A percentile compares a stretch with the other conserved stretches of the same genome.
Conservation (phyloP, 345 rosid genomes). For the Lepidium sativum region DNA sequence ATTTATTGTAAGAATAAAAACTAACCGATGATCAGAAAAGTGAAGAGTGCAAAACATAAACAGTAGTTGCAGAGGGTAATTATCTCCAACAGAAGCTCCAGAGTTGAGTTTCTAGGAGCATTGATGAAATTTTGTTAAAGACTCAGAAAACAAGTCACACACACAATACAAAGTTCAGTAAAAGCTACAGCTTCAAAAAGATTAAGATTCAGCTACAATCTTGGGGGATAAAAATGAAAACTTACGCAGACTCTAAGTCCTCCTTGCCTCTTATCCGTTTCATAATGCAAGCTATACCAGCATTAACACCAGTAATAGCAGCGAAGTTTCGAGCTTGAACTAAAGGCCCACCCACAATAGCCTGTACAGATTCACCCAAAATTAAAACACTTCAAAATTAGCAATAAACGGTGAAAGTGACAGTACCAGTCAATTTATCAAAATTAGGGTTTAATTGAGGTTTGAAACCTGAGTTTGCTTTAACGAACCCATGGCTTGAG, state of each 20-base stretch:
- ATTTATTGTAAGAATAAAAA: too few species aligned
- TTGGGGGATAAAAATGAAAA: neutral
- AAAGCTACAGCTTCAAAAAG: neutral
- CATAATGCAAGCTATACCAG: slow-evolving; percentile 80
- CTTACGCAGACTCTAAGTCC: slow-evolving; percentile 83
- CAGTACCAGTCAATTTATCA: neutral
- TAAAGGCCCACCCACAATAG: slow-evolving; percentile 79
- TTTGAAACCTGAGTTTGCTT: slow-evolving; percentile 74
- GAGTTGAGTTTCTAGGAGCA: neutral
- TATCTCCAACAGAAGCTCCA: neutral
- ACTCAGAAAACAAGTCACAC: neutral
- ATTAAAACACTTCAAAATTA: neutral
- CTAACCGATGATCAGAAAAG: too few species aligned
- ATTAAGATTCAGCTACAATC: neutral
- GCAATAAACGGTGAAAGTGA: neutral
- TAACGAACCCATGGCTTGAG: slow-evolving; percentile 79
- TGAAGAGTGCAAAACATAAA: neutral
- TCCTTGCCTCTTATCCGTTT: slow-evolving; percentile 90
- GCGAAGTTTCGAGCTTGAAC: slow-evolving; percentile 97
- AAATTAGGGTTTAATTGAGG: slow-evolving; percentile 9
- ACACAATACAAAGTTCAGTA: neutral
- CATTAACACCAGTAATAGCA: slow-evolving; percentile 85
- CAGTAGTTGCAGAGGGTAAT: neutral
- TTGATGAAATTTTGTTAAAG: neutral
- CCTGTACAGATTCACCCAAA: slow-evolving; percentile 32